These are phyloP conservation scores for Coemansia erecta DNA, from an alignment of 192 early-diverging fungal genomes.

Conservation along the genomic window DNA sequence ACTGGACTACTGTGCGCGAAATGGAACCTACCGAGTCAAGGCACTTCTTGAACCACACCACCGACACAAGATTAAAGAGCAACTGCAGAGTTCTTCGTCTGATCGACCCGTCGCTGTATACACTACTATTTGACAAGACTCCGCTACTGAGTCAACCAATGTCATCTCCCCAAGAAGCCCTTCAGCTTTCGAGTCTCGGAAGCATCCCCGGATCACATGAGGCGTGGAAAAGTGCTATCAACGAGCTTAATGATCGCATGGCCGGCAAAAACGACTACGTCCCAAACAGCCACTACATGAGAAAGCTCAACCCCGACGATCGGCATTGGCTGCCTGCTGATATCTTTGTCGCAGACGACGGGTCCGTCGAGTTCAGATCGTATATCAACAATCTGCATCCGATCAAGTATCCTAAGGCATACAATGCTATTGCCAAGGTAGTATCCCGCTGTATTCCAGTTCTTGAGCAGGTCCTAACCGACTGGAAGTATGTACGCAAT, in stretches of 20 bases:
- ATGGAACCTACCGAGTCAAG: too few species aligned
- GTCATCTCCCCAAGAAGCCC: background rate
- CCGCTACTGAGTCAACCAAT: background rate
- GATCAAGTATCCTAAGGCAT: background rate
- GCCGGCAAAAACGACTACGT: background rate
- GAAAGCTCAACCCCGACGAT: background rate
- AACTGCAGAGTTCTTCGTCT: background rate
- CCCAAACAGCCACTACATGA: background rate
- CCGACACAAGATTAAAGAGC: too few species aligned
- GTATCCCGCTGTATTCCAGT: background rate
- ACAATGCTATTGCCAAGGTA: background rate
- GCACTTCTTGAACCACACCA: too few species aligned
- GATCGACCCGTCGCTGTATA: too few species aligned
- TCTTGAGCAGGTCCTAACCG: background rate
- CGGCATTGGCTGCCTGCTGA: background rate
- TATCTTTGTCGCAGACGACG: background rate
- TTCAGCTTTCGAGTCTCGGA: background rate
- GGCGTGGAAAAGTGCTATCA: background rate
- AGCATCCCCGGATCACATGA: background rate
- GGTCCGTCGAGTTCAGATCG: background rate
- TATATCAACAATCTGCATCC: constrained; percentile 4
- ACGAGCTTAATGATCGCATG: background rate
- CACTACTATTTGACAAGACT: background rate
- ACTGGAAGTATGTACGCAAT: background rate
- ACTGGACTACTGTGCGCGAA: too few species aligned